Base-by-base conservation (phyloP, 139 green algal species). In the Chlorella sorokiniana region DNA sequence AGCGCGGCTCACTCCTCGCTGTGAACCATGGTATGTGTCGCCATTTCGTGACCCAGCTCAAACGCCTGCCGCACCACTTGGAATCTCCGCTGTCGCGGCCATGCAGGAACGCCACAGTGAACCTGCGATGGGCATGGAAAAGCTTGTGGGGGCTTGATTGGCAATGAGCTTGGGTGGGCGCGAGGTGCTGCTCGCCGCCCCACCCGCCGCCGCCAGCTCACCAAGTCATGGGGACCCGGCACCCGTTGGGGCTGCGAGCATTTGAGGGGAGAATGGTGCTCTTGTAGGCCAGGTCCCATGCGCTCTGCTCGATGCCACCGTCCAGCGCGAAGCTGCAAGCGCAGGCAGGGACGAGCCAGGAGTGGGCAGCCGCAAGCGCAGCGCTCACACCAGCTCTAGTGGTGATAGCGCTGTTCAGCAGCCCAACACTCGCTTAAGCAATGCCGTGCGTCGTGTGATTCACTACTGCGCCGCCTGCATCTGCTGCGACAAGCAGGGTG, bases 151-250 rank as follows among this genome's bases (percentile, higher is more conserved):
- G 52, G 52, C 52, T 61, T 61, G 52, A 61, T 61, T 10, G 52
- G 52, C 5, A 61, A 23, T 23, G 52, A 61, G 2, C 7, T 61
- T 20, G 3, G 52, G 9, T n/a, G 6, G 3, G 27, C 52, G 22
- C 3, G 52, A 20, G 52, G 52, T 23, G 52, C 5, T 23, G 6
- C 52, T n/a, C 8, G 61, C 61, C 3, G 61, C 61, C 16, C 14
- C 48, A 59, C 48, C 48, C n/a, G n/a, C 52, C 52, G 61, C 61
- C 61, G 8, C 3, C 61, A 29, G 29, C 31, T 44, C 63, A 70
- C 63, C 68, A 75, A 4, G 68, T 75, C 41, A 75, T 75, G 27
- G 68, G 68, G 22, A 75, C 56, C 20, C 68, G 40, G 68, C 68
- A 75, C 25, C 68, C 68, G 29, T 75, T 75, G 29, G 68, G 68